Percentiles rank a stretch among this genome's conserved stretches.
These are phyloP conservation scores for Picea mariana DNA, from an alignment of 83 land plant genomes.

Conservation along the genomic window DNA sequence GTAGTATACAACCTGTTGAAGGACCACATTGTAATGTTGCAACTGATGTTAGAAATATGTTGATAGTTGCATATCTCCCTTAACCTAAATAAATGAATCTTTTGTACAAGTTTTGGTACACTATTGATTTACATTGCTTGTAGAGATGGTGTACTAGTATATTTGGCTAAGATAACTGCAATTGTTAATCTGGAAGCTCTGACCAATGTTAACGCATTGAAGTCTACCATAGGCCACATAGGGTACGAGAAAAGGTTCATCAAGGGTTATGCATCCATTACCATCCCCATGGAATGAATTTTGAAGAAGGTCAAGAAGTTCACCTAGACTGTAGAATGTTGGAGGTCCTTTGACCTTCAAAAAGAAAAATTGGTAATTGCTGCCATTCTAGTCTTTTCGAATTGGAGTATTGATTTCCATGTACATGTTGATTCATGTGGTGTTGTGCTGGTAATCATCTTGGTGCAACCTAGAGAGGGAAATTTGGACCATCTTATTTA, in stretches of 20 bases:
- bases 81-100: background rate
- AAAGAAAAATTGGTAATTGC: too few species aligned
- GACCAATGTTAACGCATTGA: background rate
- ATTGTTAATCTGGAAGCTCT: background rate
- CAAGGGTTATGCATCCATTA: background rate
- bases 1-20: background rate
- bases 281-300: background rate
- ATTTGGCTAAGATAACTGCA: too few species aligned
- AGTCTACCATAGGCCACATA: background rate
- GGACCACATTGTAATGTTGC: background rate
- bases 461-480: too few species aligned
- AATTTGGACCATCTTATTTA: too few species aligned
- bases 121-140: background rate
- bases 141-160: background rate
- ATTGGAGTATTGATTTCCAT: too few species aligned
- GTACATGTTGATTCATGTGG: too few species aligned
- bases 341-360: too few species aligned
- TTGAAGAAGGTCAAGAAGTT: too few species aligned
- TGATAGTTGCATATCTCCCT: background rate
- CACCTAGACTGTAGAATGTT: too few species aligned
- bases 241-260: background rate
- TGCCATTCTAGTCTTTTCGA: too few species aligned
- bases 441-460: too few species aligned
- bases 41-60: background rate
- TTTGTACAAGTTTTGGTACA: background rate